Conservation (phyloP, 2,329 filamentous ascomycete species). For the Paraphaeosphaeria minitans region DNA sequence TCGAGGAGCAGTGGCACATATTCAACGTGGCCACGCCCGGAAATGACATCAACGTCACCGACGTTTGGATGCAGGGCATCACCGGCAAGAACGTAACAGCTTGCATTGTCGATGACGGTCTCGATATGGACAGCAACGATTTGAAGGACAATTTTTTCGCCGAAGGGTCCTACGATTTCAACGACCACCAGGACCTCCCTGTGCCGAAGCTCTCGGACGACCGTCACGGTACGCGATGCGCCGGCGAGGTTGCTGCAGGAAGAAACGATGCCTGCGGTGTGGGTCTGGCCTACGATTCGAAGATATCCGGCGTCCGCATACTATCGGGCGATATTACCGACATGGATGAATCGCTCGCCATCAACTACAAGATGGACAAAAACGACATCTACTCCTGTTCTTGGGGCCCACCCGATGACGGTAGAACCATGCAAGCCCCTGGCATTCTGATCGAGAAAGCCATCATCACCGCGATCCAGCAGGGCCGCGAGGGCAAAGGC, state of each 20-base stretch:
- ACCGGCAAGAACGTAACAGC: slow-evolving; percentile 89
- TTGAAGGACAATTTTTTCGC: slow-evolving; percentile 93
- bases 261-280: slow-evolving; percentile 92
- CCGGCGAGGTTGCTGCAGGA: slow-evolving; percentile 91
- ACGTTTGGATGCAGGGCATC: slow-evolving; percentile 86
- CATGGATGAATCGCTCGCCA: slow-evolving; percentile 85
- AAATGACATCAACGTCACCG: slow-evolving; percentile 96
- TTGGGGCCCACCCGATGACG: slow-evolving; percentile 96
- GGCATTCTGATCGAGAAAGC: slow-evolving; percentile 85
- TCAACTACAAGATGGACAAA: slow-evolving; percentile 89
- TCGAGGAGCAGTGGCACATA: slow-evolving; percentile 93
- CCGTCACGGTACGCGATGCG: slow-evolving; percentile 89
- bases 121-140: slow-evolving; percentile 95
- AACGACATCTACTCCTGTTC: slow-evolving; percentile 99
- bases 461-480: slow-evolving; percentile 90
- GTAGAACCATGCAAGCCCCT: slow-evolving; percentile 89
- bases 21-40: slow-evolving; percentile 80
- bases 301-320: slow-evolving; percentile 89
- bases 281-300: slow-evolving; percentile 92
- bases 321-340: slow-evolving; percentile 89
- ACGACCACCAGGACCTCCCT: slow-evolving; percentile 79
- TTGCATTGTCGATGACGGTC: slow-evolving; percentile 92
- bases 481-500: slow-evolving; percentile 80
- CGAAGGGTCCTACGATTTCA: slow-evolving; percentile 93
- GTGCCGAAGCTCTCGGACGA: slow-evolving; percentile 84